These are phyloP conservation scores for Ogataea paraovalis DNA, from an alignment of 805 yeast genomes.

Conservation along the genomic window DNA sequence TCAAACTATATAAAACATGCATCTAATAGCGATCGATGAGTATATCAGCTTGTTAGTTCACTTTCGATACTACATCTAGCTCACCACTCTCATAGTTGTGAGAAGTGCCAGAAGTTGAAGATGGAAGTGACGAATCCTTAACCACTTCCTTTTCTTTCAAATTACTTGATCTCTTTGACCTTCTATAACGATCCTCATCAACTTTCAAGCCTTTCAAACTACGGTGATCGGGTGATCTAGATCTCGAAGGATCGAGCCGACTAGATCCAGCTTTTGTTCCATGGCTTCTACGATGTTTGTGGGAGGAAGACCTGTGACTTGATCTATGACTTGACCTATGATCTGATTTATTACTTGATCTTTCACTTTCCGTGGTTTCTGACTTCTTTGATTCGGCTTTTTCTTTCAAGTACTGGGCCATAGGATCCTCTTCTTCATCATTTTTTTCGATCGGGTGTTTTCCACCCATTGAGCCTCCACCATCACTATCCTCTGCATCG, in stretches of 20 bases:
- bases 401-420: slow-evolving; percentile 27
- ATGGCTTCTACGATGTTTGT: neutral
- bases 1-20: too few species aligned
- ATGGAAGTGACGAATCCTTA: too few species aligned
- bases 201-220: neutral
- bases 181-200: neutral
- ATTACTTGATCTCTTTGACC: too few species aligned
- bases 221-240: neutral
- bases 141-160: too few species aligned
- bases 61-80: too few species aligned
- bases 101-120: too few species aligned
- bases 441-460: neutral
- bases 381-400: slow-evolving; percentile 4
- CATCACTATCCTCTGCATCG: slow-evolving; percentile 34
- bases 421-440: slow-evolving; percentile 31
- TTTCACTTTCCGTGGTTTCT: neutral
- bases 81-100: too few species aligned
- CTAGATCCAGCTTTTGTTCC: neutral
- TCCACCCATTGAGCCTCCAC: slow-evolving; percentile 1
- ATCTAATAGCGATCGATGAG: too few species aligned
- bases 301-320: neutral
- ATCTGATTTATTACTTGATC: neutral
- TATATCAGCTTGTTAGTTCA: too few species aligned
- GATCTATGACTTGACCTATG: neutral
- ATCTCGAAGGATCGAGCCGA: slow-evolving; percentile 4